Base-by-base conservation (phyloP, 2,329 filamentous ascomycete genomes). In the Fusarium keratoplasticum region DNA sequence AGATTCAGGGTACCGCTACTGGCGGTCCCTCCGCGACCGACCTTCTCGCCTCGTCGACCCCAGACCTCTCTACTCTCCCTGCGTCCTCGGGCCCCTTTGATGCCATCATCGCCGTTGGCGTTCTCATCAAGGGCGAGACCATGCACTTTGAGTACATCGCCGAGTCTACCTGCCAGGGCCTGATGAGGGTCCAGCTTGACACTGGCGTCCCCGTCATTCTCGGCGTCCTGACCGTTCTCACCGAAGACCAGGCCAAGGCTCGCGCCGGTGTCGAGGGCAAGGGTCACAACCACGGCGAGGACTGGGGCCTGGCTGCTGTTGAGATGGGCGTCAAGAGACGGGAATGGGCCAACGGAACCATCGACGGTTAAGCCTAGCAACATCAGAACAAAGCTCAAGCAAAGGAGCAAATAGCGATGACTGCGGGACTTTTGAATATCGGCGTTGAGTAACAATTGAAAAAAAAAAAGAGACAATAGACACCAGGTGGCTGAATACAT, bases 101-200 rank as follows among this genome's bases (percentile, higher is more conserved):
- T 81, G 96, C 96, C 72, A 91, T 99, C 73, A 95, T 99, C 76
- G 95, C 96, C 62, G 94, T 99, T 76, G 96, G 96, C 65, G 95
- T 98, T 66, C 90, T 99, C 70, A 98, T 99, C 86, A 99, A 99
- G 87, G 96, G 96, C 82, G 94, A 97, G 85, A 98, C 96, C 8
- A 98, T 98, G 95, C 96, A 99, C 85, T 99, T 99, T 80, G 96
- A 99, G 85, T 98, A 99, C 86, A 99, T 99, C 79, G 90, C 95
- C 47, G 96, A 98, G 74, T 91, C 94, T 44, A 95, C 97, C 8
- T 95, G 92, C 67, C 94, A 98, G 71, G 96, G 95, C 8, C 88
- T 99, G 70, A 99, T 99, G 96, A 92, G 94, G 74, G 92, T 98
- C 68, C 95, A 97, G 83, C 87, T 98, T 64, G 96, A 99, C 82